These are phyloP conservation scores for Lactuca saligna DNA, from an alignment of 129 eudicot species.

Conservation along the genomic window DNA sequence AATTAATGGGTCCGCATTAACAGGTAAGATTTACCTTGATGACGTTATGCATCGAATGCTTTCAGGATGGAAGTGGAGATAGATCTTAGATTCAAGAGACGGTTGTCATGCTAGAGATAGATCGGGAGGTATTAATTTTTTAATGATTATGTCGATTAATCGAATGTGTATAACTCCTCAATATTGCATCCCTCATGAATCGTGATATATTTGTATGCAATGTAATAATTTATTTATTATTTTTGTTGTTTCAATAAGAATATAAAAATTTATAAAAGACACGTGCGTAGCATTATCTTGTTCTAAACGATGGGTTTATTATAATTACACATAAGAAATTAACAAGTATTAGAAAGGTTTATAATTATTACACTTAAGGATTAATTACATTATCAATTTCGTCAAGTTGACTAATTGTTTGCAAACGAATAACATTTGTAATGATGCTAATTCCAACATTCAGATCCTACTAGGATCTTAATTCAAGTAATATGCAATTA, in stretches of 20 bases:
- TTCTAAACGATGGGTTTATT: conserved; percentile 8
- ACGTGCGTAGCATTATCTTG: conserved; percentile 17
- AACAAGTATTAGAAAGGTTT: neutral
- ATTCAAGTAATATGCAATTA: neutral
- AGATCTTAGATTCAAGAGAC: too few species aligned
- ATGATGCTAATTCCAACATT: conserved; percentile 9
- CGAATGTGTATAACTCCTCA: too few species aligned
- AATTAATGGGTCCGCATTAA: too few species aligned
- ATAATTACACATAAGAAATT: neutral
- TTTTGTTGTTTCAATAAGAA: neutral
- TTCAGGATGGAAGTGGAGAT: too few species aligned
- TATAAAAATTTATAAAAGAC: neutral
- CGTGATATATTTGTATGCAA: too few species aligned
- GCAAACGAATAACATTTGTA: conserved; percentile 6
- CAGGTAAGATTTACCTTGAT: too few species aligned
- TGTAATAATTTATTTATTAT: too few species aligned
- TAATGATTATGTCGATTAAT: too few species aligned
- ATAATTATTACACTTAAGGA: neutral
- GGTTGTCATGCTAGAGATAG: too few species aligned
- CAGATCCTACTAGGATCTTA: conserved; percentile 13
- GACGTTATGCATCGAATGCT: too few species aligned
- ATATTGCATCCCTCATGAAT: too few species aligned
- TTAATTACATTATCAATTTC: conserved; percentile 10
- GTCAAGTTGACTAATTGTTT: conserved; percentile 15
- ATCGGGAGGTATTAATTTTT: too few species aligned